phyloP scores from a whole-genome alignment of 257 asterid genomes.

The Nicotiana attenuata region DNA sequence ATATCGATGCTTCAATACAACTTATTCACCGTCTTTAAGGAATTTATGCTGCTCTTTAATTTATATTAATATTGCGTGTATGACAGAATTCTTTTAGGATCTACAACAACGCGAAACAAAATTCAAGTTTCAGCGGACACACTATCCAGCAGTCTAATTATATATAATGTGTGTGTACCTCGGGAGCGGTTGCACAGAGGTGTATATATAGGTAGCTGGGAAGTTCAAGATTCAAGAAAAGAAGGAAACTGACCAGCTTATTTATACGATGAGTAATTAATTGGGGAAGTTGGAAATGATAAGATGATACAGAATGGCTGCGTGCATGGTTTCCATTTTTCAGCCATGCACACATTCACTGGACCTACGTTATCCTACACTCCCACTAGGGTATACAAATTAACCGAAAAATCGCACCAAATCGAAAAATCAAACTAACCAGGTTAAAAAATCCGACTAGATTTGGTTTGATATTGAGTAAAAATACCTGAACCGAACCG shows the following conservation, averaged over 20 bases:
- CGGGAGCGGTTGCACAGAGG: background rate
- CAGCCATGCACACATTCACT: background rate
- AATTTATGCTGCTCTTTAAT: background rate
- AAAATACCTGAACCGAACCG: too few relatives aligned
- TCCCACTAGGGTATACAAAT: too few relatives aligned
- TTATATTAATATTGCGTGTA: background rate
- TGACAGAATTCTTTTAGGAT: background rate
- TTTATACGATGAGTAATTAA: background rate
- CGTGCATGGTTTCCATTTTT: conserved; percentile 4
- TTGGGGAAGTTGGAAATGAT: background rate
- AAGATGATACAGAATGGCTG: background rate
- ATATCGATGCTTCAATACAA: too few relatives aligned
- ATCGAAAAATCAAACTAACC: too few relatives aligned
- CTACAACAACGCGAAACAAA: background rate
- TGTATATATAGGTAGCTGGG: background rate
- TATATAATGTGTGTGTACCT: background rate
- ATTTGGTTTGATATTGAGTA: too few relatives aligned
- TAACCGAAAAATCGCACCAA: too few relatives aligned
- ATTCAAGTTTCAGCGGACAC: too few relatives aligned
- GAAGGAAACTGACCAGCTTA: background rate
- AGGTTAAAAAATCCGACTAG: too few relatives aligned
- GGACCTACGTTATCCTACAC: conserved; percentile 1
- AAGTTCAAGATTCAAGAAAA: background rate
- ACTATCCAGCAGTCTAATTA: background rate
- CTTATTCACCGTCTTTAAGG: background rate